phyloP scores from a whole-genome alignment of 768 basidiomycete species.

The Clitopilus hobsonii region DNA sequence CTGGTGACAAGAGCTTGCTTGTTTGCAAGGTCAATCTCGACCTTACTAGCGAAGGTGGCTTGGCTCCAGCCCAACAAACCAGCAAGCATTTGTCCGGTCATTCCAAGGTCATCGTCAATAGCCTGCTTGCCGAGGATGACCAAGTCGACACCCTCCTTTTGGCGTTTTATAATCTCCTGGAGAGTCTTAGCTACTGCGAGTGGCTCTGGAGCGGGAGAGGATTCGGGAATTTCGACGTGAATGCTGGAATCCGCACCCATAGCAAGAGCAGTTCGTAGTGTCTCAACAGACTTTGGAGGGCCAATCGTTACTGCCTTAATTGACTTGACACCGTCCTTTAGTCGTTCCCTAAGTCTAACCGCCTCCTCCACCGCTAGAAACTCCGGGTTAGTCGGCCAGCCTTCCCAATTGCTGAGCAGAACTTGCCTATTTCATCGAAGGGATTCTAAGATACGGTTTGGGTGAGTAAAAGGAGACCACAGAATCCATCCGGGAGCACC shows the following conservation, averaged over 20 bases:
- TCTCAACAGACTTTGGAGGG: slow-evolving; percentile 83
- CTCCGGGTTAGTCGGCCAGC: background rate
- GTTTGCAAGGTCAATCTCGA: slow-evolving; percentile 62
- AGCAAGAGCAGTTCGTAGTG: slow-evolving; percentile 91
- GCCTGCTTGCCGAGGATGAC: slow-evolving; percentile 98
- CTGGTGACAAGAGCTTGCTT: slow-evolving; percentile 69
- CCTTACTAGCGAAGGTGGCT: slow-evolving; percentile 90
- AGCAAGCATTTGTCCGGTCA: slow-evolving; percentile 97
- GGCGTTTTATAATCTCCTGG: slow-evolving; percentile 63
- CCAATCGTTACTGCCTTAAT: slow-evolving; percentile 96
- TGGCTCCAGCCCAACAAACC: slow-evolving; percentile 90
- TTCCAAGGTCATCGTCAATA: slow-evolving; percentile 94
- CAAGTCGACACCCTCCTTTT: slow-evolving; percentile 62
- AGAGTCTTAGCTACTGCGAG: slow-evolving; percentile 88
- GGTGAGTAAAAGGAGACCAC: background rate
- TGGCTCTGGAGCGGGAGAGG: slow-evolving; percentile 76
- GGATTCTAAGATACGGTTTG: slow-evolving; percentile 66
- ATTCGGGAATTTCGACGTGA: slow-evolving; percentile 83
- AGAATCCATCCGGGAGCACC: slow-evolving; percentile 17
- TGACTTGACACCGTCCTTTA: slow-evolving; percentile 70
- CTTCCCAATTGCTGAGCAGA: background rate
- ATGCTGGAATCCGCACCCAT: slow-evolving; percentile 96
- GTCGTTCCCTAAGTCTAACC: slow-evolving; percentile 83
- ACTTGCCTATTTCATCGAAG: slow-evolving; percentile 93
- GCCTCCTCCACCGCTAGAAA: slow-evolving; percentile 91